Percentiles rank a stretch among this genome's conserved stretches.
Conservation (phyloP, 345 rosid genomes). For the Eutrema yunnanense region DNA sequence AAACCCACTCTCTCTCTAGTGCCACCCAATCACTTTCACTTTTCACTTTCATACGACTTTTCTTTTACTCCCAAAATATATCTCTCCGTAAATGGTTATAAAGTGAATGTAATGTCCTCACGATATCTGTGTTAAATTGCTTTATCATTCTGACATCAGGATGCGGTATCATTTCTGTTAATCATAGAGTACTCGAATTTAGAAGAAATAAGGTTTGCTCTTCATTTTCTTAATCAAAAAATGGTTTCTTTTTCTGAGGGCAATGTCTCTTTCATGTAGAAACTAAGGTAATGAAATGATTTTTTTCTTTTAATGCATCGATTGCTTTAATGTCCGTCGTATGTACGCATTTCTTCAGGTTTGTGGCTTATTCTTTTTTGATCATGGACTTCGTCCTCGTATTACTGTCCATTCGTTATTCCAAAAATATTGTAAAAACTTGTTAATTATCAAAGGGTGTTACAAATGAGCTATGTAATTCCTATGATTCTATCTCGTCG, state of each 20-base stretch:
- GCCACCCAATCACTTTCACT: not conserved
- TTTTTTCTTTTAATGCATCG: not conserved
- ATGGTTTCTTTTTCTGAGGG: too few relatives aligned
- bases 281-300: not conserved
- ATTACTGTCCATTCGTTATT: not conserved
- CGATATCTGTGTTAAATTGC: not conserved
- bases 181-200: not conserved
- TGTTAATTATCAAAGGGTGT: not conserved
- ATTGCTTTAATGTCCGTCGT: not conserved
- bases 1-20: slow-evolving; percentile 8
- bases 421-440: not conserved
- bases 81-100: not conserved
- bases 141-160: not conserved
- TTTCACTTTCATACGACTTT: slow-evolving; percentile 6
- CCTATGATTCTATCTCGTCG: too few relatives aligned
- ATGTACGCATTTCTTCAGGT: not conserved
- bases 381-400: not conserved
- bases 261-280: slow-evolving; percentile 16
- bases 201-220: not conserved
- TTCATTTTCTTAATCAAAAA: too few relatives aligned
- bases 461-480: too few relatives aligned
- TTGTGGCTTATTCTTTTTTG: not conserved
- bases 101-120: not conserved
- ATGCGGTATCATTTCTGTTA: not conserved
- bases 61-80: not conserved